Evolutionary conservation across 352 stramenopile genomes (phyloP).

Genomic region (Phytophthora megakarya): DNA sequence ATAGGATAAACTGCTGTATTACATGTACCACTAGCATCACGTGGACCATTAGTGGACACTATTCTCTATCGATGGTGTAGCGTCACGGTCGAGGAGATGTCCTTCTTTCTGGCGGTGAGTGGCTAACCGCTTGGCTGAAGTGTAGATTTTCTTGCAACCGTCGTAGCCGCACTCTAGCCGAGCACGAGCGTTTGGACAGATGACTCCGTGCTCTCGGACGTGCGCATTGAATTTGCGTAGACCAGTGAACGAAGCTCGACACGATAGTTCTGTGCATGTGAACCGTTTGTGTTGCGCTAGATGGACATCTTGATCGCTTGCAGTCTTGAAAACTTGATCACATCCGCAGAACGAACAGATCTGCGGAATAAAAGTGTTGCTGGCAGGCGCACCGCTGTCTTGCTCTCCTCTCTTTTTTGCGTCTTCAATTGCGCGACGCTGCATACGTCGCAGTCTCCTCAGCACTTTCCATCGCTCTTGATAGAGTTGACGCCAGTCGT

Average conservation of each 20-base stretch:
- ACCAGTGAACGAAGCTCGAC: conserved; percentile 38
- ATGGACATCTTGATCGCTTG: conserved; percentile 31
- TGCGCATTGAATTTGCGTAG: conserved; percentile 40
- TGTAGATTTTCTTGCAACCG: conserved; percentile 50
- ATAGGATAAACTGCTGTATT: no score
- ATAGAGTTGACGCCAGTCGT: conserved; percentile 46
- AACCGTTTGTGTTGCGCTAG: conserved; percentile 31
- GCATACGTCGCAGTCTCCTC: conserved; percentile 30
- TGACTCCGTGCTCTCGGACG: conserved; percentile 8
- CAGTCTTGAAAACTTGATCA: conserved; percentile 36
- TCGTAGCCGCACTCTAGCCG: conserved; percentile 33
- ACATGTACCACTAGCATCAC: no score
- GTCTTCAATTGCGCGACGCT: conserved; percentile 21
- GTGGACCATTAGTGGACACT: background rate
- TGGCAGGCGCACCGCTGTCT: background rate
- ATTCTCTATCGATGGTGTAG: conserved; percentile 6
- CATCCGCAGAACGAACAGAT: conserved; percentile 50
- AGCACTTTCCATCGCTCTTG: conserved; percentile 27
- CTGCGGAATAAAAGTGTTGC: conserved; percentile 28
- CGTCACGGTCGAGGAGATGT: background rate
- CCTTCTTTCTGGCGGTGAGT: conserved; percentile 38
- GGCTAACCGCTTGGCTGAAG: conserved; percentile 39
- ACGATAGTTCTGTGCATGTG: conserved; percentile 33
- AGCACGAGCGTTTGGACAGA: background rate
- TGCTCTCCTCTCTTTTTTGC: conserved; percentile 3